Conservation (phyloP, 2,329 filamentous ascomycete species). For the Leptographium galeiforme region DNA sequence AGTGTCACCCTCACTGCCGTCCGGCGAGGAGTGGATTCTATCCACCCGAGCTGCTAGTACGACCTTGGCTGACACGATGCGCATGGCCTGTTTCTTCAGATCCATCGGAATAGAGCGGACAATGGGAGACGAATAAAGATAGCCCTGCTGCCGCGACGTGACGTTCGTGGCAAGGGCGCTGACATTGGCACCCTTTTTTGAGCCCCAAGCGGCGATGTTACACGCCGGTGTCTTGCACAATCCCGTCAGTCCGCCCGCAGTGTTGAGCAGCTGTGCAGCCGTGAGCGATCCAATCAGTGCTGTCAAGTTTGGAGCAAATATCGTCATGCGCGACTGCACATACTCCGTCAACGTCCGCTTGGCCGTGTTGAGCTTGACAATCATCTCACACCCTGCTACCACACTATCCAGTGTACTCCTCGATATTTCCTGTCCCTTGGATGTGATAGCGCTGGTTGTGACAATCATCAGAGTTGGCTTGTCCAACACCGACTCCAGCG, state of each 20-base stretch:
- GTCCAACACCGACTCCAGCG: constrained; percentile 70
- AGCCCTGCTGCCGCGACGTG: constrained; percentile 81
- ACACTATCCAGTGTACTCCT: constrained; percentile 63
- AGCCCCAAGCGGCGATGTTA: constrained; percentile 82
- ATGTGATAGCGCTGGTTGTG: constrained; percentile 84
- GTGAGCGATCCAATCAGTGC: constrained; percentile 83
- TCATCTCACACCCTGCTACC: constrained; percentile 70
- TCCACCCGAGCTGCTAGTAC: constrained; percentile 89
- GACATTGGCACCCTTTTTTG: constrained; percentile 64
- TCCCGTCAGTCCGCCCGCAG: constrained; percentile 75
- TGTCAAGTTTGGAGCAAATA: constrained; percentile 90
- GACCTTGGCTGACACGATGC: constrained; percentile 86
- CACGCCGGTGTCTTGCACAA: constrained; percentile 87
- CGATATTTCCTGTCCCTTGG: constrained; percentile 65
- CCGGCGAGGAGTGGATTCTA: constrained; percentile 64
- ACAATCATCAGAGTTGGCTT: constrained; percentile 91
- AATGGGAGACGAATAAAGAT: constrained; percentile 82
- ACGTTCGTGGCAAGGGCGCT: constrained; percentile 86
- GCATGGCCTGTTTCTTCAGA: constrained; percentile 83
- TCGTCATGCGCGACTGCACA: constrained; percentile 90
- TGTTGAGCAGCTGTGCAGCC: constrained; percentile 91
- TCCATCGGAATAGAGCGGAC: constrained; percentile 76
- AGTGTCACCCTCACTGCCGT: constrained; percentile 72
- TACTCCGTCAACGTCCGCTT: constrained; percentile 84
- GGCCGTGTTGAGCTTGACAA: constrained; percentile 72